A percentile compares a stretch with the other conserved stretches of the same genome.
These are phyloP conservation scores for Polyporus tsugae DNA, from an alignment of 1,284 basidiomycete genomes.

Conservation along the genomic window DNA sequence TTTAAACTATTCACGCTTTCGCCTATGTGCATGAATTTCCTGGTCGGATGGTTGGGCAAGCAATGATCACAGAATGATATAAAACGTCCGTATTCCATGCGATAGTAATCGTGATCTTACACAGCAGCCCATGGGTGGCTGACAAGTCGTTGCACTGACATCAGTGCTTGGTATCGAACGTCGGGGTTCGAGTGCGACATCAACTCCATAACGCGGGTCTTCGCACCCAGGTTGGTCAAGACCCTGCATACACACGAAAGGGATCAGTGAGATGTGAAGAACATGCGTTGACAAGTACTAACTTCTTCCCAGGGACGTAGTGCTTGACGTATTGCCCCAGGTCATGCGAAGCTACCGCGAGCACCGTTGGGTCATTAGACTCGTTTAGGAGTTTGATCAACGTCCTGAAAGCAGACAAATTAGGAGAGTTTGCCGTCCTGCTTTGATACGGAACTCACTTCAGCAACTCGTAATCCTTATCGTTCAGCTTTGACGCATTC, in stretches of 20 bases:
- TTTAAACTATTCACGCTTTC: background rate
- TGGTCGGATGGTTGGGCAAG: background rate
- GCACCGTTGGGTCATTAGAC: slow-evolving; percentile 77
- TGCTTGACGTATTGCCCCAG: slow-evolving; percentile 95
- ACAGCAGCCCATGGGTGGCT: slow-evolving; percentile 76
- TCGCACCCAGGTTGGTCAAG: slow-evolving; percentile 86
- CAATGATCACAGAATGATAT: background rate
- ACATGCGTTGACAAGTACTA: slow-evolving; percentile 37
- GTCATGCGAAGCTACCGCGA: slow-evolving; percentile 92
- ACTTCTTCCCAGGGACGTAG: slow-evolving; percentile 92
- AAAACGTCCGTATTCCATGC: slow-evolving; percentile 23
- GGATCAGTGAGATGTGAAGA: background rate
- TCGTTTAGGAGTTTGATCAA: slow-evolving; percentile 78
- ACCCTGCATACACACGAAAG: slow-evolving; percentile 54
- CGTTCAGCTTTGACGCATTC: slow-evolving; percentile 87
- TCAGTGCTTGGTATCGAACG: slow-evolving; percentile 90
- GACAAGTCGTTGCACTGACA: slow-evolving; percentile 84
- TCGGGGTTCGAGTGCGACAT: slow-evolving; percentile 91
- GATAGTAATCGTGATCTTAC: slow-evolving; percentile 27
- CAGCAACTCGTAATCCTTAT: slow-evolving; percentile 81
- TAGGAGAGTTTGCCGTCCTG: slow-evolving; percentile 1
- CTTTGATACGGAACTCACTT: slow-evolving; percentile 58
- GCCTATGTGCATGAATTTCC: no score
- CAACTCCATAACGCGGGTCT: slow-evolving; percentile 92
- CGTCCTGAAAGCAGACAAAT: slow-evolving; percentile 52